Conservation (phyloP, 768 basidiomycete genomes). For the Amanita thiersii region DNA sequence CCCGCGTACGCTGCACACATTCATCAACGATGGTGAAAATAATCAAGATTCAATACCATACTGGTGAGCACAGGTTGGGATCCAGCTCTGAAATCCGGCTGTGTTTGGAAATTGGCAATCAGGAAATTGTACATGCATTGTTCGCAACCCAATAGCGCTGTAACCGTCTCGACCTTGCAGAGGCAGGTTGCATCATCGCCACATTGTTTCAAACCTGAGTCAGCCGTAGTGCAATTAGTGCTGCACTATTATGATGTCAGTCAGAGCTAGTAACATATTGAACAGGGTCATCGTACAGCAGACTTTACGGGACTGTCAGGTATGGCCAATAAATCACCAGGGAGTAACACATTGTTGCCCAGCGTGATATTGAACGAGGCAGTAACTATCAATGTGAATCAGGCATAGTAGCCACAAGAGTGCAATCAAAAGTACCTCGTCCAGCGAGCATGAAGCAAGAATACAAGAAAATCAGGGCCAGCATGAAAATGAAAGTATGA, state of each 20-base stretch:
- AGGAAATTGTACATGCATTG: conserved; percentile 59
- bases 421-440: conserved; percentile 41
- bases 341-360: conserved; percentile 27
- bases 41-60: conserved; percentile 20
- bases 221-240: conserved; percentile 20
- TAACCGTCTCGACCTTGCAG: conserved; percentile 37
- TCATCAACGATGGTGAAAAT: conserved; percentile 3
- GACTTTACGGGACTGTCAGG: conserved; percentile 21
- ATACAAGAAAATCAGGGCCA: conserved; percentile 22
- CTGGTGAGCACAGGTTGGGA: conserved; percentile 52
- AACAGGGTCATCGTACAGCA: conserved; percentile 18
- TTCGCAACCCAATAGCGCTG: conserved; percentile 43
- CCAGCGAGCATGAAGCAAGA: conserved; percentile 42
- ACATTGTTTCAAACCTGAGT: conserved; percentile 29
- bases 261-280: neutral
- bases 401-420: neutral
- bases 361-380: conserved; percentile 41
- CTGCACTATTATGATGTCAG: conserved; percentile 25
- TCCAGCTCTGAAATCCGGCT: conserved; percentile 47
- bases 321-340: conserved; percentile 37
- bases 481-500: conserved; percentile 15
- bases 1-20: conserved; percentile 44
- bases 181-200: conserved; percentile 41
- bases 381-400: conserved; percentile 19
- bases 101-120: conserved; percentile 37